phyloP scores from a whole-genome alignment of 768 basidiomycete genomes.

The Naematelia aurantialba region DNA sequence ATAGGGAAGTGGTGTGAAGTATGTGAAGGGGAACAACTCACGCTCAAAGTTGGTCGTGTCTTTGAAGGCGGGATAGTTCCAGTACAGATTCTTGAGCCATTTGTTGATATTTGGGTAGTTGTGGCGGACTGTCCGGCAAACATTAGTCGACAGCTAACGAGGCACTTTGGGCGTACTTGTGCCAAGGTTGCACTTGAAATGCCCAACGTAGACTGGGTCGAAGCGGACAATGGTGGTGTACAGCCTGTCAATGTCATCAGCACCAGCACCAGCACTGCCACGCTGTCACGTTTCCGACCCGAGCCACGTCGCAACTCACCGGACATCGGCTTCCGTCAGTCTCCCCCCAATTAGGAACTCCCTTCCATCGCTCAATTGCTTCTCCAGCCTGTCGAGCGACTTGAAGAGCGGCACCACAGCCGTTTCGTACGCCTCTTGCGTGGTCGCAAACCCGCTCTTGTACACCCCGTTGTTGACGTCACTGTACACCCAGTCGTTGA shows the following conservation, averaged over 20 bases:
- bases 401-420: slow-evolving; percentile 72
- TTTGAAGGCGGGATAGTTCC: slow-evolving; percentile 83
- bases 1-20: too few species aligned
- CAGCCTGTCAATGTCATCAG: slow-evolving; percentile 57
- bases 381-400: slow-evolving; percentile 76
- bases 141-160: too few species aligned
- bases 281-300: neutral
- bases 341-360: slow-evolving; percentile 75
- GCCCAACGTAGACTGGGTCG: slow-evolving; percentile 69
- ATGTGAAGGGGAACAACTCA: slow-evolving; percentile 45
- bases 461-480: slow-evolving; percentile 68
- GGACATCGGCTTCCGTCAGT: slow-evolving; percentile 62
- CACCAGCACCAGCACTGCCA: neutral
- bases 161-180: slow-evolving; percentile 52
- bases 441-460: slow-evolving; percentile 78
- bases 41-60: slow-evolving; percentile 84
- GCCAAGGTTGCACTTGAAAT: slow-evolving; percentile 91
- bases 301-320: slow-evolving; percentile 27
- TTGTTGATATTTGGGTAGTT: slow-evolving; percentile 78
- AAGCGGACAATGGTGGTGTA: slow-evolving; percentile 82
- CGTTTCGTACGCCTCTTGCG: slow-evolving; percentile 72
- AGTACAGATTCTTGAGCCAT: slow-evolving; percentile 85
- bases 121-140: slow-evolving; percentile 58
- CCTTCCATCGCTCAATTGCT: slow-evolving; percentile 64
- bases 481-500: slow-evolving; percentile 79